phyloP scores from a whole-genome alignment of 2,329 filamentous ascomycete genomes.

The Aspergillus bombycis region DNA sequence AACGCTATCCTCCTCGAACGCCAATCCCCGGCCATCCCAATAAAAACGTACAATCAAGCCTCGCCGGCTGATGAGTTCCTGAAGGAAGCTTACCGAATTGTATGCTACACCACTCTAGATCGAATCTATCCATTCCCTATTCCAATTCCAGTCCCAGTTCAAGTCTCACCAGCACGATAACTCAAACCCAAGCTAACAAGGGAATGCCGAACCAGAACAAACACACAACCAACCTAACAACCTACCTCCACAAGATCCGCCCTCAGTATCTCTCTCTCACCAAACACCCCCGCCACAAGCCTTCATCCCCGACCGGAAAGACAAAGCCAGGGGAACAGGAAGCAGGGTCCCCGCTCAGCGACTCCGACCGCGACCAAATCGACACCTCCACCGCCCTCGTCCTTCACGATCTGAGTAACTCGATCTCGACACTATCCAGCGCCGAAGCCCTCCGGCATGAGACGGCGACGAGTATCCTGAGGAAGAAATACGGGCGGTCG shows the following conservation, averaged over 20 bases:
- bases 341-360: conserved; percentile 57
- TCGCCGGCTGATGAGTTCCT: conserved; percentile 75
- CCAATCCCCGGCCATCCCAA: conserved; percentile 34
- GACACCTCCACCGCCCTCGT: conserved; percentile 85
- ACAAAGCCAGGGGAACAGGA: no score
- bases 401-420: conserved; percentile 80
- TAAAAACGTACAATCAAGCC: conserved; percentile 8
- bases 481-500: conserved; percentile 68
- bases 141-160: no score
- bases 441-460: conserved; percentile 81
- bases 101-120: conserved; percentile 40
- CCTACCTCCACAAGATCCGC: conserved; percentile 79
- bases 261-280: conserved; percentile 82
- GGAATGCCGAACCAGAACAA: conserved; percentile 63
- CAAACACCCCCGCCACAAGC: conserved; percentile 59
- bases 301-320: conserved; percentile 48
- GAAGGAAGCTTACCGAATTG: conserved; percentile 91
- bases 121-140: background rate
- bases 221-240: conserved; percentile 78
- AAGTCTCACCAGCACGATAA: background rate
- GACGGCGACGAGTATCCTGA: conserved; percentile 70
- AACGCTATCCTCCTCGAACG: conserved; percentile 35
- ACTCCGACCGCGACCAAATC: conserved; percentile 81
- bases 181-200: background rate
- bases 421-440: conserved; percentile 77